phyloP scores from a whole-genome alignment of 176 grass and related monocot species.

The Otatea glauca region DNA sequence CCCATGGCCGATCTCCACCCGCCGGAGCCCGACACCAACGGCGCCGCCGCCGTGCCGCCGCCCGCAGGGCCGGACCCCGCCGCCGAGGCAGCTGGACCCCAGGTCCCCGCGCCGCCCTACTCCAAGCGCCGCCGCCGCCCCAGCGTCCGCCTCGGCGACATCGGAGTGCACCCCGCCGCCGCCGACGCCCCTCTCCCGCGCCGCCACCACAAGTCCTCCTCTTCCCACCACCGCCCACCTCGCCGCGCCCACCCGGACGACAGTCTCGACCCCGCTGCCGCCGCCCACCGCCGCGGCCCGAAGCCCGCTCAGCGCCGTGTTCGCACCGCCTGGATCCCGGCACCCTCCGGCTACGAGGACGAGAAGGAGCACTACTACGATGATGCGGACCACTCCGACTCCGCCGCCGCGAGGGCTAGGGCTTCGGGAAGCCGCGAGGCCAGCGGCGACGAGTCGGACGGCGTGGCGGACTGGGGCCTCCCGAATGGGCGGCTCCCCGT shows the following conservation, averaged over 20 bases:
- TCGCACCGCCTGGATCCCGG: conserved; percentile 43
- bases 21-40: conserved; percentile 53
- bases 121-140: conserved; percentile 92
- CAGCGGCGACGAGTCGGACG: conserved; percentile 63
- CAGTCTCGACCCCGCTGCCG: conserved; percentile 27
- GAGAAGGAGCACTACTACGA: conserved; percentile 66
- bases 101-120: conserved; percentile 33
- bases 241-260: conserved; percentile 54
- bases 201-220: conserved; percentile 52
- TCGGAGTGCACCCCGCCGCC: conserved; percentile 57
- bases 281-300: conserved; percentile 19
- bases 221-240: conserved; percentile 46
- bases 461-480: conserved; percentile 62
- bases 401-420: conserved; percentile 64
- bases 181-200: conserved; percentile 50
- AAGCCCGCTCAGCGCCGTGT: conserved; percentile 49
- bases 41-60: background rate
- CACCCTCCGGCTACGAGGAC: conserved; percentile 24
- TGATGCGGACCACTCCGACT: conserved; percentile 57
- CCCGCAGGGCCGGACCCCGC: background rate
- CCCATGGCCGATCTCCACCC: conserved; percentile 67
- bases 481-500: conserved; percentile 56
- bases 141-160: conserved; percentile 91
- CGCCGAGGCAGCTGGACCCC: background rate
- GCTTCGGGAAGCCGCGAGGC: conserved; percentile 68